Base-by-base conservation (phyloP, 1,284 basidiomycete species). In the Quambalaria eucalypti region DNA sequence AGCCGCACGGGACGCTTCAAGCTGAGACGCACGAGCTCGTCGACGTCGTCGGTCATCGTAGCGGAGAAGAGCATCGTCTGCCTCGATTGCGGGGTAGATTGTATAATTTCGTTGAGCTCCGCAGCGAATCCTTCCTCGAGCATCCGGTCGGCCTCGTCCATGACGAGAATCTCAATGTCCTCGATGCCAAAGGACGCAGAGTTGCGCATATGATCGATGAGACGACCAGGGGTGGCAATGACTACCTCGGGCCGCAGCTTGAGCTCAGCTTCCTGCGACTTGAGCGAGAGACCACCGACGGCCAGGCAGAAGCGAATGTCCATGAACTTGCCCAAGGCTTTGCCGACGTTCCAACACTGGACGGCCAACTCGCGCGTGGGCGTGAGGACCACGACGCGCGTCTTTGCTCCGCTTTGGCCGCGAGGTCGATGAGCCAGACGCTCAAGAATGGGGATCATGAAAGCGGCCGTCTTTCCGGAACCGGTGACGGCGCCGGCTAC, bases 1-100 rank as follows among this genome's bases (percentile, higher is more conserved):
- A 98, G 81, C 39, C 91, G 83, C 25, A 93, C 88, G 2, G 93
- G 93, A 73, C 86, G 88, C 73, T 89, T 85, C 48, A 98, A 80
- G 16, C 88, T 90, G 81, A 97, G 87, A 68, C 85, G 84, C 55
- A 96, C 87, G 42, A 98, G 83, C 72, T 91, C 87, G 69, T 96
- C 90, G 7, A 98, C 87, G 1, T 87, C 87, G 77, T 97, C 93
- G 1, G 90, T 95, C 87, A 97, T 96, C 1, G 93, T 98, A 1
- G 93, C 93, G 0, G 90, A 95, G 78, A 98, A 98, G 26, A 98
- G 81, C 90, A 98, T 95, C 2, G 93, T 96, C 77, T 97, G 93
- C 38, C 93, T 84, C 14, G 87, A 87, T 14, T 81, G 79, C 1
- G 93, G 92, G 71, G 91, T 93, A 36, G 87, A 83, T 63, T 85